Evolutionary conservation across 139 green algal genomes (phyloP).

Genomic region (Chlamydomonas sphaeroides): DNA sequence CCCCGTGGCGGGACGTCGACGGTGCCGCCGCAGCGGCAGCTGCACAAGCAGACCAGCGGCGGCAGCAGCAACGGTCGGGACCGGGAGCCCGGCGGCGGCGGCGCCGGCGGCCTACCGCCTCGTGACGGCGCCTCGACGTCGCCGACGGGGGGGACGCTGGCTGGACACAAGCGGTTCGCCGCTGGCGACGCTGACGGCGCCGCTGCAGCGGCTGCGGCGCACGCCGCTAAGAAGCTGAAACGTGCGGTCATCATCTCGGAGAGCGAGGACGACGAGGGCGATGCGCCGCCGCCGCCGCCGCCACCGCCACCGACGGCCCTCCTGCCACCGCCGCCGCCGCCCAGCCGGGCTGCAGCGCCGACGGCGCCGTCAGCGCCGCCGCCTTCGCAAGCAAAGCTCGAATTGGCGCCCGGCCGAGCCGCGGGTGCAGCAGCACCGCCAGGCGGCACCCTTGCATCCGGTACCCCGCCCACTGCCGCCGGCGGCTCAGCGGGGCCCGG

Average conservation of each 20-base stretch:
- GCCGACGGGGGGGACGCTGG: too few relatives aligned
- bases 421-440: too few relatives aligned
- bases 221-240: neutral
- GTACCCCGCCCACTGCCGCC: too few relatives aligned
- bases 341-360: neutral
- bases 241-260: constrained; percentile 23
- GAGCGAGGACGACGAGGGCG: constrained; percentile 28
- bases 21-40: neutral
- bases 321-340: neutral
- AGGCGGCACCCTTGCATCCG: too few relatives aligned
- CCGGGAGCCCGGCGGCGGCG: neutral
- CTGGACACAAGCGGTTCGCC: neutral
- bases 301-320: neutral
- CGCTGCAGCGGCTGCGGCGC: neutral
- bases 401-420: too few relatives aligned
- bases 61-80: constrained; percentile 15
- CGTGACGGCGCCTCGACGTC: too few relatives aligned
- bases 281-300: neutral
- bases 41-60: constrained; percentile 23
- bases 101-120: too few relatives aligned
- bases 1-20: too few relatives aligned
- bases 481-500: too few relatives aligned
- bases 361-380: neutral
- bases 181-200: neutral
- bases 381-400: too few relatives aligned